Percentiles rank a stretch among this genome's conserved stretches.
These are phyloP conservation scores for Elsinoe ampelina DNA, from an alignment of 2,329 filamentous ascomycete species.

Conservation along the genomic window DNA sequence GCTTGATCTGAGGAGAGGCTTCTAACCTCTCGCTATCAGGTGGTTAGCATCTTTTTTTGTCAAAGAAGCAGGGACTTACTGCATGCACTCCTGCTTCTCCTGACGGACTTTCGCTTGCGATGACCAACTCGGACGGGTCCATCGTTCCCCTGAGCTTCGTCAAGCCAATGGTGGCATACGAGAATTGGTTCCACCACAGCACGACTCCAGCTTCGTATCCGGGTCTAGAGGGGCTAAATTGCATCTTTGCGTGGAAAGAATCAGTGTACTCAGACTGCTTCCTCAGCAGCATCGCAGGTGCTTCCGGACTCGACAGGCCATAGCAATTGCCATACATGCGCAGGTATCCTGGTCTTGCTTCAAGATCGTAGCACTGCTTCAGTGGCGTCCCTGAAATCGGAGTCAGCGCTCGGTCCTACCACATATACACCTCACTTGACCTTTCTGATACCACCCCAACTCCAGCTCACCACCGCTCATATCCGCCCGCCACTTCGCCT, in stretches of 20 bases:
- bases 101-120: not conserved
- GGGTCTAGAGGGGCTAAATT: constrained; percentile 37
- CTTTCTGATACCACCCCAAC: constrained; percentile 34
- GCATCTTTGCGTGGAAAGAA: constrained; percentile 36
- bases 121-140: not conserved
- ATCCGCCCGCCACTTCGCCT: constrained; percentile 29
- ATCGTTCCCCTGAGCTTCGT: constrained; percentile 22
- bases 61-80: too few species aligned
- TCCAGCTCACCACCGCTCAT: constrained; percentile 27
- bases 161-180: constrained; percentile 35
- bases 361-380: not conserved
- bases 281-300: constrained; percentile 44
- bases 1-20: too few species aligned
- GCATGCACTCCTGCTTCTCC: not conserved
- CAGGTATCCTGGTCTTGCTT: constrained; percentile 31
- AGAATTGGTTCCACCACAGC: constrained; percentile 46
- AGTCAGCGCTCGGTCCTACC: not conserved
- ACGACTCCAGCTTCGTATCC: constrained; percentile 45
- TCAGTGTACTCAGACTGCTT: constrained; percentile 43
- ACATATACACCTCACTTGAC: constrained; percentile 15
- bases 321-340: constrained; percentile 46
- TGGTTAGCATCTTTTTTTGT: too few species aligned
- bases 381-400: not conserved
- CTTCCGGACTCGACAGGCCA: constrained; percentile 41
- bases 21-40: too few species aligned